Base-by-base conservation (phyloP, 176 grass and related monocot genomes). In the Avena insularis region DNA sequence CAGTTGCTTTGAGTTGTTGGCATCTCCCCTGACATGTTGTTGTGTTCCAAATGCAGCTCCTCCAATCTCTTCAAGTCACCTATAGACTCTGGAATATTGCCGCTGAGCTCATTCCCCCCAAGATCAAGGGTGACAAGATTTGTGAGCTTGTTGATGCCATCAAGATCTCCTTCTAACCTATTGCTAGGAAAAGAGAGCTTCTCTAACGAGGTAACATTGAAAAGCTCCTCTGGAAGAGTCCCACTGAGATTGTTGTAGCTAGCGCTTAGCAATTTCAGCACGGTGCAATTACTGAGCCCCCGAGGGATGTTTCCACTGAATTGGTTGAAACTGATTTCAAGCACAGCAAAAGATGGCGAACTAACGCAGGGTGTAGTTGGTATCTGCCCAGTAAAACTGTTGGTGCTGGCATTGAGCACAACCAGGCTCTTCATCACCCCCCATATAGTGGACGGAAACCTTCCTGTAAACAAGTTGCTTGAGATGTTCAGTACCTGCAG, bases 361-460 rank as follows among this genome's bases (percentile, higher is more conserved):
- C 67, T 43, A 40, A 70, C 33, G 43, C 67, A 70, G 7, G 79
- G 36, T 1, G 25, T 33, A 21, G 69, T 38, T 40, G 79, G 87
- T 75, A 92, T 84, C 20, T 69, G 56, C 54, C 87, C 87, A 12
- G 21, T 80, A 40, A 92, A 92, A 33, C 79, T 92, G 21, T 8
- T 70, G 35, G 0, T 11, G 3, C 66, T 43, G 1, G 67, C 67
- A 70, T 70, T 70, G 16, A 70, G 35, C 2, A 10, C 1, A 3
- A 70, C 16, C 15, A 43, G 35, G 9, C 35, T 70, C 67, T 20
- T 20, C 67, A 70, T 70, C 35, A 8, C 35, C 35, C 43, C 15
- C 67, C 31, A 40, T 70, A 8, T 20, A 9, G 35, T 43, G 8
- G 35, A 43, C 9, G 67, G 67, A 10, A 70, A 70, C 8, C 8